Evolutionary conservation across 1,284 basidiomycete genomes (phyloP), one percentile per base, ranked within the genome.

Genomic region (Cutaneotrichosporon sp.): DNA sequence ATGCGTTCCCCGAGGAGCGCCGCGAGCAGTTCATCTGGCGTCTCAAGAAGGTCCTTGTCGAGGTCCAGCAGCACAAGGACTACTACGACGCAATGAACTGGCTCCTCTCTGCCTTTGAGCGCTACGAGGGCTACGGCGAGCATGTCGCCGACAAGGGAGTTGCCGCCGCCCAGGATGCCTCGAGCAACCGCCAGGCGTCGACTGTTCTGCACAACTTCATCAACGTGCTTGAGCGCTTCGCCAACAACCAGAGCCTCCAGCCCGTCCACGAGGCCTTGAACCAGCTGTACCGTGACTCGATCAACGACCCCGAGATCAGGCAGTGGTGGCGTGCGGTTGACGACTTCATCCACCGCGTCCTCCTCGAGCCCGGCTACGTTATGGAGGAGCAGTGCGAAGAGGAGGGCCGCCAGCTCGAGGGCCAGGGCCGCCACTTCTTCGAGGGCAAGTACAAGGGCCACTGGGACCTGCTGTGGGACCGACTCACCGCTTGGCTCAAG

Each of bases 51-150:
- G 87, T 90, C 38, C 82, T 96, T 58, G 30, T 68, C 57, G 93
- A 97, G 75, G 91, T 89, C 75, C 93, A 97, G 77, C 84, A 86
- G 69, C 90, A 94, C 76, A 81, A 85, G 55, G 88, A 94, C 68
- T 97, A 96, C 76, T 88, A 92, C 65, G 84, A 83, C 51, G 84
- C 86, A 35, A 81, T 92, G 60, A 77, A 76, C 17, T 92, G 88
- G 87, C 78, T 91, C 35, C 78, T 92, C 42, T 77, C 79, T 47
- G 79, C 81, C 54, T 68, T 87, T n/a, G 82, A 85, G 67, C 83
- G 87, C 67, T 97, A 94, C 76, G 81, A 83, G 40, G 76, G 77
- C 4, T 49, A 41, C 30, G 47, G 26, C 17, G n/a, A 34, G 41
- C 69, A 76, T 62, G 69, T 79, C 37, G 67, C 68, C 59, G 68